Evolutionary conservation across 306 rosid genomes (phyloP).

Genomic region (Castanopsis chinensis): DNA sequence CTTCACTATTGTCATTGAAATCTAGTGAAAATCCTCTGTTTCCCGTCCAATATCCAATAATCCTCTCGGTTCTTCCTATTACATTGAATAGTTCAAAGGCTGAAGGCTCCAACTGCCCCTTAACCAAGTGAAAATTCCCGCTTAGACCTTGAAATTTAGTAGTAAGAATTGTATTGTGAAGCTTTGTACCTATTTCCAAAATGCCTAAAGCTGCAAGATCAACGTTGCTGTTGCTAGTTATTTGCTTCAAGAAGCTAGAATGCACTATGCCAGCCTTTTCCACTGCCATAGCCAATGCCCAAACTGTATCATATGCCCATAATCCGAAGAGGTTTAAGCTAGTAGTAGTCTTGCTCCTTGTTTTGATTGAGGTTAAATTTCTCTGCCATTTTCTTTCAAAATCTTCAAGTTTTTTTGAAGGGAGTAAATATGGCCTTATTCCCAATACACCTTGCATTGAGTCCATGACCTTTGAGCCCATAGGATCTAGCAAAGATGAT

Average conservation of each 20-base stretch:
- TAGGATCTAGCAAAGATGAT: slow-evolving; percentile 13
- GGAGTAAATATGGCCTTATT: slow-evolving; percentile 18
- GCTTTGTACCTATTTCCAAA: slow-evolving; percentile 1
- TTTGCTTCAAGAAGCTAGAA: background rate
- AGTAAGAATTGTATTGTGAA: background rate
- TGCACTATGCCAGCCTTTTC: slow-evolving; percentile 1
- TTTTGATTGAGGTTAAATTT: too few relatives aligned
- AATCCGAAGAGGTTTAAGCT: slow-evolving; percentile 18
- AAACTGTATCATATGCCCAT: slow-evolving; percentile 43
- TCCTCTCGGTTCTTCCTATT: slow-evolving; percentile 18
- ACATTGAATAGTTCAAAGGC: slow-evolving; percentile 29
- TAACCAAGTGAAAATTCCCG: slow-evolving; percentile 22
- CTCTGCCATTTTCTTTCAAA: background rate
- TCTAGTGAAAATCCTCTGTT: background rate
- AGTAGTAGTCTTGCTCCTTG: background rate
- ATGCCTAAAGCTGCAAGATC: slow-evolving; percentile 14
- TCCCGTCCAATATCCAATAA: slow-evolving; percentile 32
- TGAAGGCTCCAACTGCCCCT: slow-evolving; percentile 31
- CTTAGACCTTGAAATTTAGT: slow-evolving; percentile 18
- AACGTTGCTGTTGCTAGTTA: background rate
- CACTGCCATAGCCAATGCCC: slow-evolving; percentile 28
- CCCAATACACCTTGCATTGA: slow-evolving; percentile 47
- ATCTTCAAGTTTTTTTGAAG: background rate
- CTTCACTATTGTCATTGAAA: background rate
- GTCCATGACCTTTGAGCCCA: background rate